Evolutionary conservation across 345 rosid species (phyloP).

Genomic region (Heritiera littoralis): DNA sequence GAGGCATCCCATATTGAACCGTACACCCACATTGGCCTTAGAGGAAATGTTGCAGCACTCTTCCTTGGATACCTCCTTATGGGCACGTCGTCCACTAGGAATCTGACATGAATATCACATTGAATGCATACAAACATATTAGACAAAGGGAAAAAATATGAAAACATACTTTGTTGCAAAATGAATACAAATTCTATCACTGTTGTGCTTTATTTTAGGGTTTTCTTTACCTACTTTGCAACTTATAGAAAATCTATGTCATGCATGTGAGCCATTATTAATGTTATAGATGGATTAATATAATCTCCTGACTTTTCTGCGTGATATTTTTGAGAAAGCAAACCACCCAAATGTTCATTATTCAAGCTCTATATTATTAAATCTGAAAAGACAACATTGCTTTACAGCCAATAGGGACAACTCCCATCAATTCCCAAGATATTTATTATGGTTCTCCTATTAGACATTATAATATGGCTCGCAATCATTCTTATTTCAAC

Average conservation of each 20-base stretch:
- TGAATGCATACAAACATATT: neutral
- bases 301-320: neutral
- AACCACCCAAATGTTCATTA: neutral
- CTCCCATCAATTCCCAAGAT: conserved; percentile 13
- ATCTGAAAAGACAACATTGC: neutral
- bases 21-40: conserved; percentile 94
- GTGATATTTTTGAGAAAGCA: conserved; percentile 10
- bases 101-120: conserved; percentile 44
- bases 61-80: conserved; percentile 87
- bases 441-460: neutral
- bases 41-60: conserved; percentile 73
- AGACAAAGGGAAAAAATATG: neutral
- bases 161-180: neutral
- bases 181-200: neutral
- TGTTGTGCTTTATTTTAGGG: neutral
- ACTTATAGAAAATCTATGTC: neutral
- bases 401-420: conserved; percentile 14
- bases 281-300: conserved; percentile 12
- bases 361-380: conserved; percentile 10
- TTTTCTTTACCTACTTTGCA: conserved; percentile 11
- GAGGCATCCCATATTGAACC: conserved; percentile 99
- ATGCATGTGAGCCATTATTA: conserved; percentile 17
- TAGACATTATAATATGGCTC: neutral
- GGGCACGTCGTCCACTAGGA: conserved; percentile 92
- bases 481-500: neutral